Evolutionary conservation across 1,284 basidiomycete species (phyloP), one percentile per base, ranked within the genome.

Genomic region (Marasmius fiardii): DNA sequence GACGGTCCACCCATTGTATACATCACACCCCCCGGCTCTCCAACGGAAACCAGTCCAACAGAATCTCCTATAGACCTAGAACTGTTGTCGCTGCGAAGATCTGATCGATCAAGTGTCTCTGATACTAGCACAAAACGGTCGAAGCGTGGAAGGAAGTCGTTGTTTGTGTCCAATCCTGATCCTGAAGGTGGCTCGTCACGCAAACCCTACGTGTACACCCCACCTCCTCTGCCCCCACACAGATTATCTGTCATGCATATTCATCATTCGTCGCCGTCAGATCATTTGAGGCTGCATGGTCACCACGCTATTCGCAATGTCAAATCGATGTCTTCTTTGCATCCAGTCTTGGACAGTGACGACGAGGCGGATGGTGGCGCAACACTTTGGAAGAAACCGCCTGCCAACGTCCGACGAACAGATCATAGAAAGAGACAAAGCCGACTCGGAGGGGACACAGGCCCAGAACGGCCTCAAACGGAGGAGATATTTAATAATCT

Each of bases 401-500:
- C 72, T 39, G 52, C 58, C 26, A 64, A 67, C 47, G 43, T 64
- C 1, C 10, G 11, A 26, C 52, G 21, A 37, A 23, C 20, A 4
- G 16, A 28, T 24, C 14, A 18, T 7, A 18, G 18, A 23, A 18
- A 21, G 20, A 31, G 26, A 33, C 44, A 24, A 3, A 50, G 34
- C 43, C n/a, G 16, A 12, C 24, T 31, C 4, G 47, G 61, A 49
- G 58, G 57, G 21, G 74, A 78, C 52, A 69, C 70, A 43, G 81
- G 80, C 10, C 88, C 84, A 83, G 80, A 86, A 63, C 86, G 95
- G 65, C 95, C 96, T 1, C 81, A 85, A 28, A 82, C 92, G 0
- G 91, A 94, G 63, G 87, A 90, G 61, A 87, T 98, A 49, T 91
- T 93, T 68, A 86, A 94, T 53, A 81, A 92, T 55, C 77, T 98